These are phyloP conservation scores for Termitomyces heimii DNA, from an alignment of 768 basidiomycete genomes.

Conservation along the genomic window DNA sequence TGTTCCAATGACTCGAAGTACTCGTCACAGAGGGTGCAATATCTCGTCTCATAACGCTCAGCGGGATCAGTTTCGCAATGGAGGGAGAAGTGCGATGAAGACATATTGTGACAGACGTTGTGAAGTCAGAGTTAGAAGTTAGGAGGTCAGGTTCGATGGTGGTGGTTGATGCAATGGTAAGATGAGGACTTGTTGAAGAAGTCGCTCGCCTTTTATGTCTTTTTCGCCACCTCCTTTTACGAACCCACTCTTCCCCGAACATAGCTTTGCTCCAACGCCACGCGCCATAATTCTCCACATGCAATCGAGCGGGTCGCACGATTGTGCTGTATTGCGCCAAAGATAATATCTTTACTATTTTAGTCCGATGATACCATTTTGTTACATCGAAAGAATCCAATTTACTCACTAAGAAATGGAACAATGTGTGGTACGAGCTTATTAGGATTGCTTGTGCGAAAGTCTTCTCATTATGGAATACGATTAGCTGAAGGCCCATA, in stretches of 20 bases:
- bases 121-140: neutral
- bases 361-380: too few relatives aligned
- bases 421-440: neutral
- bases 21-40: constrained; percentile 1
- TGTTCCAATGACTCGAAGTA: neutral
- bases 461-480: neutral
- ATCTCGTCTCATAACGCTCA: neutral
- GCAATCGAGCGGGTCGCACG: neutral
- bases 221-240: constrained; percentile 1
- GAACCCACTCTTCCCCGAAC: constrained; percentile 1
- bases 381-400: neutral
- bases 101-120: neutral
- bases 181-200: neutral
- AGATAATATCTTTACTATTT: neutral
- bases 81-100: neutral
- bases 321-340: neutral
- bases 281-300: neutral
- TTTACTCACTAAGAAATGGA: neutral
- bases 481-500: neutral
- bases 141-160: neutral
- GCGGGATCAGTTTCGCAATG: neutral
- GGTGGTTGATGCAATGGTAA: constrained; percentile 2
- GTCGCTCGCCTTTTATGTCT: constrained; percentile 1
- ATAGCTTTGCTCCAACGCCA: neutral
- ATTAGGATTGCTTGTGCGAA: neutral